These are phyloP conservation scores for Termitomyces eurrhizus DNA, from an alignment of 768 basidiomycete genomes.

Conservation along the genomic window DNA sequence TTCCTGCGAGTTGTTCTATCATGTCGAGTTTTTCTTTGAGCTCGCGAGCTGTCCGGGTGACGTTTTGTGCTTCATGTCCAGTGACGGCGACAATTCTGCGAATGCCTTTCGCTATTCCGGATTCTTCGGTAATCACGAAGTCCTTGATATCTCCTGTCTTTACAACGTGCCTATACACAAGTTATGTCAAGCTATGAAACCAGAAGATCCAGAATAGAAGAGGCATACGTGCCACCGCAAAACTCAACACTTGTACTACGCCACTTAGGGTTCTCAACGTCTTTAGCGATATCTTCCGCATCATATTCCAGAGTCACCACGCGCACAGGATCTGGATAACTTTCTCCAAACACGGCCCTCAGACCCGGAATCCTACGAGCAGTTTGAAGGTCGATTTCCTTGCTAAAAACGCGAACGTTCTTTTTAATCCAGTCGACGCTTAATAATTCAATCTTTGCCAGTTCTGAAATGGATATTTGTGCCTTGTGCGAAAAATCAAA, in stretches of 20 bases:
- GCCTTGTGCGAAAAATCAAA: slow-evolving; percentile 99
- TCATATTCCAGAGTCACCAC: slow-evolving; percentile 90
- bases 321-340: slow-evolving; percentile 96
- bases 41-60: slow-evolving; percentile 60
- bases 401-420: slow-evolving; percentile 86
- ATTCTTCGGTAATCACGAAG: slow-evolving; percentile 92
- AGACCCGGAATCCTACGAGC: slow-evolving; percentile 91
- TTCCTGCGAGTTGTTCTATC: slow-evolving; percentile 58
- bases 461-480: slow-evolving; percentile 70
- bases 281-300: slow-evolving; percentile 80
- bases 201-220: background rate
- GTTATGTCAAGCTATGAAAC: background rate
- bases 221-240: slow-evolving; percentile 92
- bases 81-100: slow-evolving; percentile 93
- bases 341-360: slow-evolving; percentile 95
- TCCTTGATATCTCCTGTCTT: slow-evolving; percentile 97
- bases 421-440: slow-evolving; percentile 86
- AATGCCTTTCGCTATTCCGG: slow-evolving; percentile 97
- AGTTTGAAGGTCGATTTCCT: slow-evolving; percentile 73
- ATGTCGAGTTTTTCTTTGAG: slow-evolving; percentile 60
- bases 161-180: slow-evolving; percentile 73
- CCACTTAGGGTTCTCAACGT: slow-evolving; percentile 91
- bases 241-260: slow-evolving; percentile 90
- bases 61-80: slow-evolving; percentile 87
- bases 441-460: slow-evolving; percentile 79